phyloP scores from a whole-genome alignment of 352 stramenopile species.

The Vaucheria bursata region DNA sequence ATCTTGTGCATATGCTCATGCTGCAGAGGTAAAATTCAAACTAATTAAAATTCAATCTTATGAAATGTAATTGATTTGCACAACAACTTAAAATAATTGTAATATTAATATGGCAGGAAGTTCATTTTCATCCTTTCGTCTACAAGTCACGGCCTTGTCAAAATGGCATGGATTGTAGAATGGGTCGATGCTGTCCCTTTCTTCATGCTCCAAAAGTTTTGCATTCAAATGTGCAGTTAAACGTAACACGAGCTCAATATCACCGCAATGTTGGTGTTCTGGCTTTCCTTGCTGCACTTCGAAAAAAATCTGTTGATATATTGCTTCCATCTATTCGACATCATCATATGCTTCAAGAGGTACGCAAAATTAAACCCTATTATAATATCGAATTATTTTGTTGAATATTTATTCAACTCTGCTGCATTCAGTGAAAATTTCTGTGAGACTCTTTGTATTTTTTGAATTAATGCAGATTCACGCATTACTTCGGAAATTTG shows the following conservation, averaged over 20 bases:
- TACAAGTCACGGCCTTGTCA: slow-evolving; percentile 1
- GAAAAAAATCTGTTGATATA: slow-evolving; percentile 33
- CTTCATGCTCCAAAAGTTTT: neutral
- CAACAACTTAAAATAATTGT: no score
- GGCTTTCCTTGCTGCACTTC: slow-evolving; percentile 33
- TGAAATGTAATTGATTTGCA: no score
- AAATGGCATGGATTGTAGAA: neutral
- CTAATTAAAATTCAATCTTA: no score
- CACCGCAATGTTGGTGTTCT: slow-evolving; percentile 22
- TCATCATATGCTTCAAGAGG: slow-evolving; percentile 26
- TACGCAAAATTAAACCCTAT: neutral
- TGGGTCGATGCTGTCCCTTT: neutral
- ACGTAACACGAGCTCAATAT: neutral
- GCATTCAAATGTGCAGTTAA: neutral
- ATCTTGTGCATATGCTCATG: neutral
- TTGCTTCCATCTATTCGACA: slow-evolving; percentile 41
- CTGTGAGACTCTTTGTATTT: no score
- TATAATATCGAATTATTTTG: neutral
- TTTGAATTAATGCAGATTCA: slow-evolving; percentile 29
- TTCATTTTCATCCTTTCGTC: neutral
- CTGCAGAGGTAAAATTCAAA: neutral
- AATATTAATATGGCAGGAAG: no score
- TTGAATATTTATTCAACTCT: neutral
- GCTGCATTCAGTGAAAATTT: neutral
- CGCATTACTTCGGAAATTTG: slow-evolving; percentile 15